Base-by-base conservation (phyloP, 768 basidiomycete species). In the Mycena galericulata region DNA sequence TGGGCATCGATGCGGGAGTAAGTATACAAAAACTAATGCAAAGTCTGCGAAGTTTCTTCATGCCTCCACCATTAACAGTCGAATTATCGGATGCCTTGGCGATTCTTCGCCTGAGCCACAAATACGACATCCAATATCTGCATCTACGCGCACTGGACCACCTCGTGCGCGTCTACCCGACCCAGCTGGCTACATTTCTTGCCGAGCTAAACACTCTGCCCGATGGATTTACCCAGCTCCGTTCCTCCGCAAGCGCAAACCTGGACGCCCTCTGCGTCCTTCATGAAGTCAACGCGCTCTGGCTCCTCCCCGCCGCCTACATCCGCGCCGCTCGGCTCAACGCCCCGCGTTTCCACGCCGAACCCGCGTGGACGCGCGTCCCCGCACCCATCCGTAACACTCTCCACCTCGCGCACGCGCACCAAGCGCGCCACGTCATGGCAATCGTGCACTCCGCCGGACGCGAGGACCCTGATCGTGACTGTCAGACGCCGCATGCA, bases 281-380 rank as follows among this genome's bases (percentile, higher is more conserved):
- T 11, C 62, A 55, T 51, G 62, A 63, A 15, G 62, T 63, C n/a
- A 63, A 63, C 32, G 50, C 62, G 5, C 62, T 63, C n/a, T 63
- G 51, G 51, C 51, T 54, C 15, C 62, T 63, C 14, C 62, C 62
- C 41, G 27, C 62, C 10, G 62, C 51, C 11, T 63, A 63, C 32
- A n/a, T 51, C 1, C 62, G 51, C 14, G 62, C 62, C 4, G 30
- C 62, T 0, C 43, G 30, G 8, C 45, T 12, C 41, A 50, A 45
- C 18, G 51, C 62, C 2, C 4, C 22, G 10, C 9, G 14, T 22
- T 22, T 63, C 9, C 54, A 54, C 32, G 26, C 30, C 2, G 50
- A 50, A 2, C 29, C 62, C 4, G 22, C 15, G 3, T 63, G 62
- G 62, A 12, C 29, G 1, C 11, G 2, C 10, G 51, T 63, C 18